phyloP scores from a whole-genome alignment of 768 basidiomycete species.

The Candolleomyces eurysporus region DNA sequence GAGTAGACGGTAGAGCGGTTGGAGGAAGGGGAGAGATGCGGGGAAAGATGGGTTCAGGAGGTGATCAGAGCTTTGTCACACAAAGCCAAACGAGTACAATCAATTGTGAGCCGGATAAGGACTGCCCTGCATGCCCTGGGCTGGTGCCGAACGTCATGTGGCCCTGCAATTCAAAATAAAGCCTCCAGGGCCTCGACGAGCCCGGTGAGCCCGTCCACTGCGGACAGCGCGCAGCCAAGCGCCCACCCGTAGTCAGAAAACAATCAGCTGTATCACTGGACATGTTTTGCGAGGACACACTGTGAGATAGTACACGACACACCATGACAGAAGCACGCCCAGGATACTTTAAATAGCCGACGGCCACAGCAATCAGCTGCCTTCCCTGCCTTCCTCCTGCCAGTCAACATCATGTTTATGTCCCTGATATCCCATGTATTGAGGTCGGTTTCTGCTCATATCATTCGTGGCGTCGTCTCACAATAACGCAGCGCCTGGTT shows the following conservation, averaged over 20 bases:
- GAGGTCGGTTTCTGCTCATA: constrained; percentile 31
- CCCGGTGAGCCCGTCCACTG: background rate
- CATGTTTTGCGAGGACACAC: too few species aligned
- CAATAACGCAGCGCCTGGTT: constrained; percentile 59
- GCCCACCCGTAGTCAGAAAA: background rate
- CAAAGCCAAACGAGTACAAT: constrained; percentile 14
- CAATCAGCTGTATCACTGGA: too few species aligned
- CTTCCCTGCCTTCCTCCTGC: background rate
- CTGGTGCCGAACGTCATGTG: too few species aligned
- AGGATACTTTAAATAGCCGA: background rate
- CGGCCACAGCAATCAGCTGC: background rate
- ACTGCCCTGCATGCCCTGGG: background rate
- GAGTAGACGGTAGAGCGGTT: constrained; percentile 12
- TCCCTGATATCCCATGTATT: constrained; percentile 48
- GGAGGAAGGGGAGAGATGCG: constrained; percentile 25
- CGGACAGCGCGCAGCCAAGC: background rate
- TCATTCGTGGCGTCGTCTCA: background rate
- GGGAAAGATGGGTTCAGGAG: constrained; percentile 29
- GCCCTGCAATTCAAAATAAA: background rate
- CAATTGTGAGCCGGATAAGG: constrained; percentile 5
- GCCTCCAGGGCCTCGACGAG: background rate
- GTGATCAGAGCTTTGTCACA: constrained; percentile 3
- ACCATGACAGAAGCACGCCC: background rate
- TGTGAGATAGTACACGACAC: background rate
- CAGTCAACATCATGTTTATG: constrained; percentile 40